Percentiles rank a stretch among this genome's conserved stretches.
Conservation (phyloP, 768 basidiomycete genomes). For the Nidularia sp. region DNA sequence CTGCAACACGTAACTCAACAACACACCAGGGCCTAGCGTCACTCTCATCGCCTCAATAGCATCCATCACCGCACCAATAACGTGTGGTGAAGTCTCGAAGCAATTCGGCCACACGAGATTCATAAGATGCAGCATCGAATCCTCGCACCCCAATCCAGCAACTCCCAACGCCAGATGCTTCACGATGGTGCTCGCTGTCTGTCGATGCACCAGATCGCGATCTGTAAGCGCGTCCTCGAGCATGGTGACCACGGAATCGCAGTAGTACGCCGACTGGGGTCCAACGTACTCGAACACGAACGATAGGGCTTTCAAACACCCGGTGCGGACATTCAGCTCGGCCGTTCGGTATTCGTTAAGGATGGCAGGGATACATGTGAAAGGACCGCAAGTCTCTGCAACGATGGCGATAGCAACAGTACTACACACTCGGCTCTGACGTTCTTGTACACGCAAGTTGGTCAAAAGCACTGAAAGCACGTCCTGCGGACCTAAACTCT, state of each 20-base stretch:
- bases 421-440: slow-evolving; percentile 97
- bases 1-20: slow-evolving; percentile 90
- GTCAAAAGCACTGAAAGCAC: slow-evolving; percentile 94
- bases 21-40: slow-evolving; percentile 88
- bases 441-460: slow-evolving; percentile 96
- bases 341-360: slow-evolving; percentile 98
- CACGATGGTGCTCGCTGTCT: slow-evolving; percentile 97
- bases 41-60: slow-evolving; percentile 97
- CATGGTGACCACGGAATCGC: slow-evolving; percentile 96
- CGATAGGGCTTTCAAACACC: slow-evolving; percentile 96
- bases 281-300: slow-evolving; percentile 99
- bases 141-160: slow-evolving; percentile 95
- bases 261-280: slow-evolving; percentile 93
- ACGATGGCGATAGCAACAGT: slow-evolving; percentile 98
- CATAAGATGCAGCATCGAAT: slow-evolving; percentile 96
- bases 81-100: slow-evolving; percentile 97
- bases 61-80: slow-evolving; percentile 97
- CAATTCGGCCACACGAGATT: slow-evolving; percentile 99
- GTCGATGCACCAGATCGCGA: slow-evolving; percentile 96
- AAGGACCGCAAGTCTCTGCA: slow-evolving; percentile 91
- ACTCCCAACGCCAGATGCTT: slow-evolving; percentile 97
- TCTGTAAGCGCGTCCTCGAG: slow-evolving; percentile 98
- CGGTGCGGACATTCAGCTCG: slow-evolving; percentile 97
- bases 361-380: slow-evolving; percentile 98
- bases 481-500: slow-evolving; percentile 98